These are phyloP conservation scores for Gentiana dahurica DNA, from an alignment of 257 asterid genomes.

Conservation along the genomic window DNA sequence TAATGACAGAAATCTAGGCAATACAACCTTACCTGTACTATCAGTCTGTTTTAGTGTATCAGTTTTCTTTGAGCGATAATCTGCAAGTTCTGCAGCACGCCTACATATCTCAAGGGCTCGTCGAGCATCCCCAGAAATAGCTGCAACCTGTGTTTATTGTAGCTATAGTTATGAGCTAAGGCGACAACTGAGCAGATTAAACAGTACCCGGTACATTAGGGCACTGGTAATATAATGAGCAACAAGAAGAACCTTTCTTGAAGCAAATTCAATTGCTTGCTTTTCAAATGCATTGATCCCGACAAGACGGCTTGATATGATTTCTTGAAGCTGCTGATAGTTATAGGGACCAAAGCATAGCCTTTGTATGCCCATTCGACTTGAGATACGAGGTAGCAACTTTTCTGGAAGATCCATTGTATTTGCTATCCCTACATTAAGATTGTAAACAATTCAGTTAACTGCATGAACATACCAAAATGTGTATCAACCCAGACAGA, in stretches of 20 bases:
- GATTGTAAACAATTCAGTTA: slow-evolving; percentile 2
- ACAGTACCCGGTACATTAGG: too few relatives aligned
- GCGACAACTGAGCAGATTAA: not conserved
- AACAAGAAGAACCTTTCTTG: slow-evolving; percentile 60
- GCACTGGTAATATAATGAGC: slow-evolving; percentile 3
- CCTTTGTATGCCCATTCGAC: slow-evolving; percentile 99
- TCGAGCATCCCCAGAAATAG: slow-evolving; percentile 98
- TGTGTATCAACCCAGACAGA: not conserved
- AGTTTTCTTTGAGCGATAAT: slow-evolving; percentile 46
- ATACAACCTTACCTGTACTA: slow-evolving; percentile 30
- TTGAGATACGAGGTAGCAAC: slow-evolving; percentile 89
- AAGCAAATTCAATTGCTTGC: slow-evolving; percentile 89
- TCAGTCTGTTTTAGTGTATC: slow-evolving; percentile 28
- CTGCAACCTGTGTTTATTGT: slow-evolving; percentile 62
- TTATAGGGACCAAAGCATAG: slow-evolving; percentile 95
- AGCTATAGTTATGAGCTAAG: not conserved
- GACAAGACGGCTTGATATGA: slow-evolving; percentile 69
- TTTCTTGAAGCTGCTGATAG: slow-evolving; percentile 89
- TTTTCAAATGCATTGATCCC: slow-evolving; percentile 84
- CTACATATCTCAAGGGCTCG: slow-evolving; percentile 96
- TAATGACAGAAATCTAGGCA: not conserved
- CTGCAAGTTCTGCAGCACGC: slow-evolving; percentile 94
- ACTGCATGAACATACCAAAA: not conserved
- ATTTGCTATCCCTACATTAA: slow-evolving; percentile 84
- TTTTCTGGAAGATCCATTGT: slow-evolving; percentile 99